phyloP scores from a whole-genome alignment of 495 filamentous ascomycete genomes.

The Penicillium daleae region DNA sequence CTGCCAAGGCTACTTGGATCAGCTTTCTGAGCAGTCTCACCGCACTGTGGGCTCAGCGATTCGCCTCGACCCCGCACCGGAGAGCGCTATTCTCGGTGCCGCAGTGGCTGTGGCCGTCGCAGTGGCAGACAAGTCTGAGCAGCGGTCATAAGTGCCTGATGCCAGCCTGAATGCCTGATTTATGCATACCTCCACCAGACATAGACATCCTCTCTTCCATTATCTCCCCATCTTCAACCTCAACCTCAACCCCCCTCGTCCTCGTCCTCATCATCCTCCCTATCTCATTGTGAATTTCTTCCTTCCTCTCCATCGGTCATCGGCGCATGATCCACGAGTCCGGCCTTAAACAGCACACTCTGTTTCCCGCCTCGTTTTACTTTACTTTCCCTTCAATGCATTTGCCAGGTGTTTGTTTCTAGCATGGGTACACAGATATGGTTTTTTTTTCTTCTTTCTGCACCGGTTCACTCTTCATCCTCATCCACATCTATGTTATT shows the following conservation, averaged over 20 bases:
- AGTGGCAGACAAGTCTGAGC: conserved; percentile 28
- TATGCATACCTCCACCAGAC: conserved; percentile 20
- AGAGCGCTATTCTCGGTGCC: conserved; percentile 60
- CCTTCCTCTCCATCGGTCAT: conserved; percentile 21
- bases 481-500: too few species aligned
- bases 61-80: conserved; percentile 52
- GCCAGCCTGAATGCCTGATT: conserved; percentile 1
- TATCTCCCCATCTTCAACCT: too few species aligned
- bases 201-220: conserved; percentile 14
- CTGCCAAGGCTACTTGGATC: conserved; percentile 54
- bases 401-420: conserved; percentile 26
- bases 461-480: too few species aligned
- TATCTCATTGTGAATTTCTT: conserved; percentile 24
- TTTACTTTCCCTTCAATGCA: conserved; percentile 10
- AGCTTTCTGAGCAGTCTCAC: conserved; percentile 42
- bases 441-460: conserved; percentile 8
- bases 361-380: background rate
- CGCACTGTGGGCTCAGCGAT: conserved; percentile 32
- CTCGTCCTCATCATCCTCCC: background rate
- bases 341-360: conserved; percentile 1
- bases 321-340: conserved; percentile 22
- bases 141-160: background rate
- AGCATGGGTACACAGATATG: conserved; percentile 13
- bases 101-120: conserved; percentile 60
- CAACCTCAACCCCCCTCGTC: too few species aligned